Evolutionary conservation across 2,329 filamentous ascomycete genomes (phyloP).

Genomic region (Fusarium floridanum): DNA sequence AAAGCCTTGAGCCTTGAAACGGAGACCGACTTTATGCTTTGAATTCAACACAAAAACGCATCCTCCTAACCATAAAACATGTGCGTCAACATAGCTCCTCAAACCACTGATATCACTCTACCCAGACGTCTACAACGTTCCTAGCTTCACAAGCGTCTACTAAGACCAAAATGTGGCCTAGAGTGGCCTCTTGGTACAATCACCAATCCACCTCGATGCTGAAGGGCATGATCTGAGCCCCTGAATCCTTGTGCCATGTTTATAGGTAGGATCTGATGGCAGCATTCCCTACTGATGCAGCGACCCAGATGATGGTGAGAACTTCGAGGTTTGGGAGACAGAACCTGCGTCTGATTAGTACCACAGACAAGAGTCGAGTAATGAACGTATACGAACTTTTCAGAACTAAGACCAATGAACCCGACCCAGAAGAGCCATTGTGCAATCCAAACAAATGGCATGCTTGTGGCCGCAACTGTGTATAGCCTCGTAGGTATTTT

Average conservation of each 20-base stretch:
- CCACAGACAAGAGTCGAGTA: background rate
- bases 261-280: background rate
- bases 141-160: background rate
- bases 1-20: background rate
- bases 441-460: conserved; percentile 3
- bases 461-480: background rate
- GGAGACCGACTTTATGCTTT: background rate
- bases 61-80: background rate
- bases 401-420: conserved; percentile 18
- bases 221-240: background rate
- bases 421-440: conserved; percentile 34
- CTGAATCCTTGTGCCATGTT: background rate
- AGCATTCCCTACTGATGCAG: background rate
- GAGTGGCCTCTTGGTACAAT: background rate
- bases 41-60: background rate
- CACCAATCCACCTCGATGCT: background rate
- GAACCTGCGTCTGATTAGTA: background rate
- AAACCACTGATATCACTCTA: background rate
- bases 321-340: background rate
- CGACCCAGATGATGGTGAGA: background rate
- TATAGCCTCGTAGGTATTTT: background rate
- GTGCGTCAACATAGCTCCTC: background rate
- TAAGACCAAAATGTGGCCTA: background rate
- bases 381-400: background rate
- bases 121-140: background rate